Percentiles rank a stretch among this genome's conserved stretches.
These are phyloP conservation scores for Francoa sonchifolia DNA, from an alignment of 441 rosid species.

Conservation along the genomic window DNA sequence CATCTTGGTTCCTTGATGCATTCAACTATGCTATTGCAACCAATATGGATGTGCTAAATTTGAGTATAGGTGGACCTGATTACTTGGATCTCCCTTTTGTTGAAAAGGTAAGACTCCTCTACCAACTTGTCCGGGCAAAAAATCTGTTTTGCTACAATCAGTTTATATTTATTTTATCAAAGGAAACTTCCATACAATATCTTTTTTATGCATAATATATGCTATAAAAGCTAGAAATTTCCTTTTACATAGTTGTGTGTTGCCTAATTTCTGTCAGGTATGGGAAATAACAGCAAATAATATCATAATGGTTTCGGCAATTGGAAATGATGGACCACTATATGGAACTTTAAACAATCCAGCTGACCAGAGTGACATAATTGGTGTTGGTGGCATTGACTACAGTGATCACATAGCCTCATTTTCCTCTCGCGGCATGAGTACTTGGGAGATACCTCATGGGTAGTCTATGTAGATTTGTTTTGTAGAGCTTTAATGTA, in stretches of 20 bases:
- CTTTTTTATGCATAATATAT: no score
- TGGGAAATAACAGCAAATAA: constrained; percentile 98
- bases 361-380: constrained; percentile 96
- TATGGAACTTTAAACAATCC: constrained; percentile 98
- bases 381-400: constrained; percentile 98
- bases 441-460: constrained; percentile 99
- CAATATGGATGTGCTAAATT: constrained; percentile 84
- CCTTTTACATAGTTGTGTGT: constrained; percentile 3
- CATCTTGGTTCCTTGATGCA: constrained; percentile 99
- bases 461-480: constrained; percentile 39
- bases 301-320: constrained; percentile 97
- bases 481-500: not conserved
- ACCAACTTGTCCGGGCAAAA: no score
- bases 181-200: no score
- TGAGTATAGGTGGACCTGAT: constrained; percentile 99
- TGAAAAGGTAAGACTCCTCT: constrained; percentile 56
- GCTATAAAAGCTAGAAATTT: constrained; percentile 6
- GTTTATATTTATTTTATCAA: no score
- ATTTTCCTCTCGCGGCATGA: constrained; percentile 98
- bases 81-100: constrained; percentile 95
- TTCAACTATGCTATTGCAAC: constrained; percentile 96
- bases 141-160: no score
- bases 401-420: constrained; percentile 94
- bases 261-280: constrained; percentile 39
- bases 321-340: constrained; percentile 98